Evolutionary conservation across 768 basidiomycete species (phyloP).

Genomic region (Phanerochaete carnosa): DNA sequence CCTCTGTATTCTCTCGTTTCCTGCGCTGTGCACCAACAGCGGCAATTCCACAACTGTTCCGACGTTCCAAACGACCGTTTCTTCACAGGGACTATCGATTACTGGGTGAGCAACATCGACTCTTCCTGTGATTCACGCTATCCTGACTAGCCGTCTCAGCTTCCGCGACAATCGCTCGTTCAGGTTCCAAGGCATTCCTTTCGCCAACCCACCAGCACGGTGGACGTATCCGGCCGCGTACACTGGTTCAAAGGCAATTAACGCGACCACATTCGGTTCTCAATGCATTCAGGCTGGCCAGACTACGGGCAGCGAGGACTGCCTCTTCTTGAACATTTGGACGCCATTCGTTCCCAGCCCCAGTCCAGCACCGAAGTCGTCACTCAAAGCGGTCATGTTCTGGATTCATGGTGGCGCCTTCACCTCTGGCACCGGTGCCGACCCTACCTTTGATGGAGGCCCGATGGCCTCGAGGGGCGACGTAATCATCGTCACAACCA

Average conservation of each 20-base stretch:
- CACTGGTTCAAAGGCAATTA: conserved; percentile 24
- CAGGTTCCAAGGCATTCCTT: conserved; percentile 51
- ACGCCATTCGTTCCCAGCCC: conserved; percentile 35
- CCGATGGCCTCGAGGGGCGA: conserved; percentile 42
- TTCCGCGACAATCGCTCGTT: conserved; percentile 47
- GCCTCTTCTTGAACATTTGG: conserved; percentile 45
- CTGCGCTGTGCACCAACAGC: conserved; percentile 24
- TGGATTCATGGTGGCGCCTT: conserved; percentile 52
- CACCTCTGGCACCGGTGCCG: conserved; percentile 36
- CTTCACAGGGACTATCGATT: conserved; percentile 18
- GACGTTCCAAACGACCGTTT: conserved; percentile 14
- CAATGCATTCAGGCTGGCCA: conserved; percentile 23
- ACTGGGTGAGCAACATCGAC: conserved; percentile 17
- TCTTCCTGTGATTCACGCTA: neutral
- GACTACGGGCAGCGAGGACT: conserved; percentile 37
- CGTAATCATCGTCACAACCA: conserved; percentile 36
- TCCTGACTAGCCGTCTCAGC: conserved; percentile 17
- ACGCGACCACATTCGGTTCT: conserved; percentile 27
- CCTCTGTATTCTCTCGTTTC: conserved; percentile 16
- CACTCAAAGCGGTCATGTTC: conserved; percentile 43
- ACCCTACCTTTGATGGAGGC: conserved; percentile 41
- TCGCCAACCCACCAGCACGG: conserved; percentile 39
- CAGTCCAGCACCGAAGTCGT: conserved; percentile 10
- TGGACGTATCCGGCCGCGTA: conserved; percentile 41
- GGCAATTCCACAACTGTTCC: conserved; percentile 14